Conservation (phyloP, 2,329 filamentous ascomycete species). For the Incumbomyces lentus region DNA sequence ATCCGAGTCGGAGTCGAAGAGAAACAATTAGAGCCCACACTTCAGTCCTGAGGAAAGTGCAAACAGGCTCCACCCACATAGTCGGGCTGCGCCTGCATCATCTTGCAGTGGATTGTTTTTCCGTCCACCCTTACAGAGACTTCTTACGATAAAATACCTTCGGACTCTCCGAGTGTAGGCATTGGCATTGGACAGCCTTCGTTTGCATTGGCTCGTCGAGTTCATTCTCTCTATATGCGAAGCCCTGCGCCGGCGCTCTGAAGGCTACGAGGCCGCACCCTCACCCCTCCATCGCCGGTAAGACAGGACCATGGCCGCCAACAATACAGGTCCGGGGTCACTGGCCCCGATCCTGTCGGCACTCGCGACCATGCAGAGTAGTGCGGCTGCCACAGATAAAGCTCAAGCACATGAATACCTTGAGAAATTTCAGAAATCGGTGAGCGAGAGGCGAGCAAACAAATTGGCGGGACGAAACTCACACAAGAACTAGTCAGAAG, state of each 20-base stretch:
- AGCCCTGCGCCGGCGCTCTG: not conserved
- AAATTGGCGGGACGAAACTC: not conserved
- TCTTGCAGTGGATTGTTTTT: conserved; percentile 3
- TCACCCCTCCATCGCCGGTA: conserved; percentile 11
- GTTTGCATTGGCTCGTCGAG: not conserved
- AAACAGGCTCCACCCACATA: not conserved
- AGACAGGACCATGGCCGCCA: conserved; percentile 53
- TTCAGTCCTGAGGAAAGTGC: not conserved
- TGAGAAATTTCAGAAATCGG: conserved; percentile 96
- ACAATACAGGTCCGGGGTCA: conserved; percentile 52
- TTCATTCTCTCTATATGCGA: conserved; percentile 9
- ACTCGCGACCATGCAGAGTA: conserved; percentile 80
- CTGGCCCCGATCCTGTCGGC: conserved; percentile 81
- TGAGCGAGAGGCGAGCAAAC: conserved; percentile 34
- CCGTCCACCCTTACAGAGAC: not conserved
- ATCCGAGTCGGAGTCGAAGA: not conserved
- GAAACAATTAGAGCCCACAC: too few species aligned
- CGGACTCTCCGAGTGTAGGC: not conserved
- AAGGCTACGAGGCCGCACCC: conserved; percentile 12
- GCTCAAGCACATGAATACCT: conserved; percentile 83
- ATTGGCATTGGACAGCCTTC: conserved; percentile 6
- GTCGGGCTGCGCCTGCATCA: conserved; percentile 5
- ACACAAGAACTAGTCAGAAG: conserved; percentile 42
- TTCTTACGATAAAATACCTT: not conserved
- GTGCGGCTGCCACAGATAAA: conserved; percentile 71